Conservation (phyloP, 352 stramenopile species). For the Globisporangium nunn region DNA sequence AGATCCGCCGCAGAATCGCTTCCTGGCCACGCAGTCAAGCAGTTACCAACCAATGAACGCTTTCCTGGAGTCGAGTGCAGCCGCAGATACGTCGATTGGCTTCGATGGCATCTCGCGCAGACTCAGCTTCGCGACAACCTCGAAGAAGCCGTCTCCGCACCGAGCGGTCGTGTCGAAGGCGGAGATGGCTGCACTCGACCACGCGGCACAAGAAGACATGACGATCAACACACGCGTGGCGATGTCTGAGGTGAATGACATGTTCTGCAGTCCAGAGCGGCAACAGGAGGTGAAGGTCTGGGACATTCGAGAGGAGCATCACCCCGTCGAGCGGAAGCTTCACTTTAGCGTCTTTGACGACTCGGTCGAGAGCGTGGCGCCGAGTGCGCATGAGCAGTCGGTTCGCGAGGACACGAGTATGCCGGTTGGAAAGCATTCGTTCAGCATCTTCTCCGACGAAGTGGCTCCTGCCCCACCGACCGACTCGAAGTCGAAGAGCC, state of each 20-base stretch:
- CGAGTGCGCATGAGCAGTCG: conserved; percentile 44
- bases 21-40: conserved; percentile 6
- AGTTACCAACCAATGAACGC: conserved; percentile 8
- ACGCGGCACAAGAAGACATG: conserved; percentile 72
- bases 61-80: conserved; percentile 12
- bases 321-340: conserved; percentile 75
- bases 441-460: conserved; percentile 49
- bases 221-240: conserved; percentile 84
- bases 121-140: conserved; percentile 16
- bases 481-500: conserved; percentile 6
- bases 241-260: conserved; percentile 78
- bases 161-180: conserved; percentile 7
- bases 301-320: conserved; percentile 52
- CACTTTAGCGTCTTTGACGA: conserved; percentile 83
- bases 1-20: conserved; percentile 17
- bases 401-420: conserved; percentile 34
- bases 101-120: conserved; percentile 15
- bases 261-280: conserved; percentile 79
- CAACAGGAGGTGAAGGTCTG: conserved; percentile 28
- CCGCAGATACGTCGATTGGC: conserved; percentile 7
- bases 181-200: conserved; percentile 16
- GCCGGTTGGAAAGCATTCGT: conserved; percentile 28
- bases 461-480: neutral
- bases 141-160: conserved; percentile 13
- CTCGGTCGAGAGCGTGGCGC: conserved; percentile 56